Conservation (phyloP, 371 early-diverging fungal genomes). For the Furculomyces boomerangus region DNA sequence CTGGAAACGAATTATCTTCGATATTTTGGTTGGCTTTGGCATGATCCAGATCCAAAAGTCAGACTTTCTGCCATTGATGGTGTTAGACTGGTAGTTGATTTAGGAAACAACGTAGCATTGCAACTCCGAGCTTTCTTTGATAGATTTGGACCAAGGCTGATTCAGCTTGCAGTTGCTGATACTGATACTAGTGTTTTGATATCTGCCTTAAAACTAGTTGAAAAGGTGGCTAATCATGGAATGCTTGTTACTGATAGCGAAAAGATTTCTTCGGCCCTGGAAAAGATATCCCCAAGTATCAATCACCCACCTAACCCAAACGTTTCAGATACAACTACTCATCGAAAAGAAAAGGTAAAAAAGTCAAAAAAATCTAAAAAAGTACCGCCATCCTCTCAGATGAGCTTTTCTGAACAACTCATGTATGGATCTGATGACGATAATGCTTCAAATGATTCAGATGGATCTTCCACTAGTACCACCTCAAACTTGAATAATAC, state of each 20-base stretch:
- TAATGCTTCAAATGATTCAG: conserved; percentile 18
- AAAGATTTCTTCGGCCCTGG: conserved; percentile 15
- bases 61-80: conserved; percentile 16
- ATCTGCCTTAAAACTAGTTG: conserved; percentile 39
- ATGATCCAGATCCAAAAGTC: conserved; percentile 43
- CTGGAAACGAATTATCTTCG: conserved; percentile 52
- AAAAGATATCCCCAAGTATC: not conserved
- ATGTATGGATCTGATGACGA: not conserved
- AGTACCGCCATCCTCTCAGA: conserved; percentile 30
- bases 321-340: not conserved
- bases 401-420: conserved; percentile 23
- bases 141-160: conserved; percentile 49
- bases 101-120: conserved; percentile 11
- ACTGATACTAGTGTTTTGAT: conserved; percentile 40
- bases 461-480: not conserved
- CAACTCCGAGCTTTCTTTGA: conserved; percentile 48
- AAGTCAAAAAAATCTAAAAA: conserved; percentile 25
- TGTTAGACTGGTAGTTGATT: conserved; percentile 13
- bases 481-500: not conserved
- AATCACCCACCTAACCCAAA: not conserved
- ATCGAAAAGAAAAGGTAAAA: conserved; percentile 5
- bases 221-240: conserved; percentile 26
- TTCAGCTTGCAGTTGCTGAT: conserved; percentile 72
- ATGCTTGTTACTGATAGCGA: conserved; percentile 24
- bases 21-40: conserved; percentile 72